A percentile compares a stretch with the other conserved stretches of the same genome.
Evolutionary conservation across 805 yeast genomes (phyloP).

Genomic region (Ogataea minuta): DNA sequence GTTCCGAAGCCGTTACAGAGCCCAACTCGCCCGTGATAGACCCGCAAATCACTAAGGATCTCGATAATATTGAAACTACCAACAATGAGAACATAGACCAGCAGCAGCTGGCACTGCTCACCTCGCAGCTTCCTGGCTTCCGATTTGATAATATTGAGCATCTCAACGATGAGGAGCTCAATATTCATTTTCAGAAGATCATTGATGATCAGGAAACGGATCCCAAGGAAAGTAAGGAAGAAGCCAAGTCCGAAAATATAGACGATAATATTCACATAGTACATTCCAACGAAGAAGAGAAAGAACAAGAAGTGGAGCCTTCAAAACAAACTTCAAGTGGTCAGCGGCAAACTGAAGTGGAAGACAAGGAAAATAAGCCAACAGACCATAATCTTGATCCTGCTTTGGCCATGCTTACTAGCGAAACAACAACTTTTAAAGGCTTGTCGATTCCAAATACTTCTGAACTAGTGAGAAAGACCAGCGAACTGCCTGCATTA

Average conservation of each 20-base stretch:
- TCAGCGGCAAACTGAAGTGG: neutral
- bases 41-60: slow-evolving; percentile 16
- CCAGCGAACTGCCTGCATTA: slow-evolving; percentile 24
- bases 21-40: slow-evolving; percentile 12
- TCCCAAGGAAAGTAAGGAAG: slow-evolving; percentile 4
- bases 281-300: neutral
- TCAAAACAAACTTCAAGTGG: slow-evolving; percentile 1
- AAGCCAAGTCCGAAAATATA: neutral
- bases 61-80: slow-evolving; percentile 12
- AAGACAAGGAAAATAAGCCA: slow-evolving; percentile 12
- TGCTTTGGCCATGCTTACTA: slow-evolving; percentile 6
- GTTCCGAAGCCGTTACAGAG: neutral
- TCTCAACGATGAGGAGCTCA: slow-evolving; percentile 31
- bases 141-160: slow-evolving; percentile 26
- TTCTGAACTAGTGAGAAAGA: slow-evolving; percentile 32
- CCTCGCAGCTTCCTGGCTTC: slow-evolving; percentile 26
- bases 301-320: slow-evolving; percentile 1
- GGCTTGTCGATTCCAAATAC: slow-evolving; percentile 36
- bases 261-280: slow-evolving; percentile 2
- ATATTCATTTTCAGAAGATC: slow-evolving; percentile 28
- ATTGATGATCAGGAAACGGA: slow-evolving; percentile 17
- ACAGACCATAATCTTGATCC: slow-evolving; percentile 12
- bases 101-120: slow-evolving; percentile 22
- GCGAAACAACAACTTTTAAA: slow-evolving; percentile 26
- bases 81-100: slow-evolving; percentile 7